Evolutionary conservation across 2,329 filamentous ascomycete species (phyloP).

Genomic region (Epichloe sibirici): DNA sequence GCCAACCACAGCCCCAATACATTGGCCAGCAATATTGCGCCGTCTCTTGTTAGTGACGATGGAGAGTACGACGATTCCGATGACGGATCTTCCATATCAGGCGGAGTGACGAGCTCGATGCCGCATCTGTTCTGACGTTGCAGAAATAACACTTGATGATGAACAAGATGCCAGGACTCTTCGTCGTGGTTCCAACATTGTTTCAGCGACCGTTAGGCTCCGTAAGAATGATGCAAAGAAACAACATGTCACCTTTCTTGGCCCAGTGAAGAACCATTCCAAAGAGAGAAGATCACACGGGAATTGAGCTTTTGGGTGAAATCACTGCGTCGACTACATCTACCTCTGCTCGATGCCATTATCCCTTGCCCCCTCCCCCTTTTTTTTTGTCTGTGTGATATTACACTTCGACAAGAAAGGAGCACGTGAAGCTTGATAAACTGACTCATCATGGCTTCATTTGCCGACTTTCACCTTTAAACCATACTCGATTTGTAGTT

Average conservation of each 20-base stretch:
- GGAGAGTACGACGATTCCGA: constrained; percentile 67
- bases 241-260: constrained; percentile 41
- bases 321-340: not conserved
- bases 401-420: not conserved
- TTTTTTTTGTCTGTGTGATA: not conserved
- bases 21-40: constrained; percentile 61
- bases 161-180: constrained; percentile 36
- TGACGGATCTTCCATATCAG: constrained; percentile 47
- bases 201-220: constrained; percentile 33
- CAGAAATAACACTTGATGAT: constrained; percentile 50
- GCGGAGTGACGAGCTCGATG: constrained; percentile 44
- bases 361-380: not conserved
- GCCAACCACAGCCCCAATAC: constrained; percentile 58
- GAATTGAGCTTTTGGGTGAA: constrained; percentile 7
- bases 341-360: not conserved
- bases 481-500: constrained; percentile 9
- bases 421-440: constrained; percentile 4
- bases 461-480: constrained; percentile 2
- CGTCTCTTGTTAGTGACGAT: constrained; percentile 69
- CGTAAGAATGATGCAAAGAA: constrained; percentile 40
- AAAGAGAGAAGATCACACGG: constrained; percentile 17
- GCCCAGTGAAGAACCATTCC: constrained; percentile 31
- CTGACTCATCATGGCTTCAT: constrained; percentile 3
- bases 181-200: constrained; percentile 30
- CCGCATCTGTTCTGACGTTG: constrained; percentile 49